These are phyloP conservation scores for Phialophora expanda DNA, from an alignment of 2,329 filamentous ascomycete species.

Conservation along the genomic window DNA sequence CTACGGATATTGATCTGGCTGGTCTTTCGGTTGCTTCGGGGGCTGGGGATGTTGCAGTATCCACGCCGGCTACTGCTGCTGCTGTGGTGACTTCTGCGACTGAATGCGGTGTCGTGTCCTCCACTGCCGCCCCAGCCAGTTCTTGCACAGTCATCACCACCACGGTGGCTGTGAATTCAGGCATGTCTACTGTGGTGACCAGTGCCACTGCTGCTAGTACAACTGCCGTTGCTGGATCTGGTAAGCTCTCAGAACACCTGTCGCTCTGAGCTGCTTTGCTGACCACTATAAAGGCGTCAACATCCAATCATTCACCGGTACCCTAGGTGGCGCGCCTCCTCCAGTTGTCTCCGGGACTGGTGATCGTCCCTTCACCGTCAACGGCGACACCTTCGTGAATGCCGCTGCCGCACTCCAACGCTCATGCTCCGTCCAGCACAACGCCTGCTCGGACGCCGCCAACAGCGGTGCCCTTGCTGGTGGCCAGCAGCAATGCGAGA, in stretches of 20 bases:
- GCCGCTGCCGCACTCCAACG: conserved; percentile 62
- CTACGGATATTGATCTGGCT: conserved; percentile 19
- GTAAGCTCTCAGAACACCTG: neutral
- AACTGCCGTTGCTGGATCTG: conserved; percentile 8
- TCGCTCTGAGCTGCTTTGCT: neutral
- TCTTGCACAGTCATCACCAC: conserved; percentile 27
- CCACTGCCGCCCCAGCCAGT: conserved; percentile 9
- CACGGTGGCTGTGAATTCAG: conserved; percentile 9
- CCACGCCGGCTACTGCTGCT: neutral
- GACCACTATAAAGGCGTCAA: conserved; percentile 18
- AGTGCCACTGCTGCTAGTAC: conserved; percentile 2
- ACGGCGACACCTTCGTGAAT: conserved; percentile 64
- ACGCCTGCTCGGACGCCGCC: conserved; percentile 58
- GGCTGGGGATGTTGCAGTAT: conserved; percentile 4
- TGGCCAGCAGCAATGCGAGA: conserved; percentile 16
- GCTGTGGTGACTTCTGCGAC: conserved; percentile 4
- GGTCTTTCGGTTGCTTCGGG: conserved; percentile 13
- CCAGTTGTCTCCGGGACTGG: conserved; percentile 59
- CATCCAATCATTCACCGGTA: conserved; percentile 49
- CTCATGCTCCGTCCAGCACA: conserved; percentile 68
- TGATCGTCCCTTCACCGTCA: conserved; percentile 63
- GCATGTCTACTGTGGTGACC: conserved; percentile 6
- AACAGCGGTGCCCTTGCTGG: conserved; percentile 19
- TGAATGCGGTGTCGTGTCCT: conserved; percentile 4
- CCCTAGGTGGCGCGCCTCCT: conserved; percentile 60